These are phyloP conservation scores for Nyctanthes arbortristis DNA, from an alignment of 257 asterid genomes.

Conservation along the genomic window DNA sequence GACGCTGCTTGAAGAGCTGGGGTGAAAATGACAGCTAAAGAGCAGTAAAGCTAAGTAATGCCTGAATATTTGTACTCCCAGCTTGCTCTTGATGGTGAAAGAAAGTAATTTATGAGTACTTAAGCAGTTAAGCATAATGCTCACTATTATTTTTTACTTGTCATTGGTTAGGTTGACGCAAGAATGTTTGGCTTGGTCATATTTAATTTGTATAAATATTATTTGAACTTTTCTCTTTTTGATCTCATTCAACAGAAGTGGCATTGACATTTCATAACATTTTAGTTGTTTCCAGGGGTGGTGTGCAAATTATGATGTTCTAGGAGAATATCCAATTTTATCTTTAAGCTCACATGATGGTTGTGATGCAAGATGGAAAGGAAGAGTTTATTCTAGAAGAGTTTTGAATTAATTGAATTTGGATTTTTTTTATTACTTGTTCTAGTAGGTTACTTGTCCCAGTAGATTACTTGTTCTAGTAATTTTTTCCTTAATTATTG, in stretches of 20 bases:
- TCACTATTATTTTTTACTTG: background rate
- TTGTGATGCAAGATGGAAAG: too few relatives aligned
- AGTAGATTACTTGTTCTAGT: too few relatives aligned
- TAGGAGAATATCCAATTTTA: background rate
- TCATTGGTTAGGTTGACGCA: background rate
- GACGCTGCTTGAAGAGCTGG: slow-evolving; percentile 8
- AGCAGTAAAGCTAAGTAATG: background rate
- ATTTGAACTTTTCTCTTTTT: background rate
- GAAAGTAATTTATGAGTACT: background rate
- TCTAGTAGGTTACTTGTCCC: too few relatives aligned
- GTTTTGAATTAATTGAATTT: too few relatives aligned
- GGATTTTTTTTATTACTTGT: too few relatives aligned
- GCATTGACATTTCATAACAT: background rate
- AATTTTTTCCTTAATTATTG: too few relatives aligned
- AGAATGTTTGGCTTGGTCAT: background rate
- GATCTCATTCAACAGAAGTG: background rate
- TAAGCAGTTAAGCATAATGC: background rate
- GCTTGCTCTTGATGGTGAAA: slow-evolving; percentile 1
- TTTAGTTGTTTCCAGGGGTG: background rate
- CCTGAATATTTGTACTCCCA: background rate
- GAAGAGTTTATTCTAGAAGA: too few relatives aligned
- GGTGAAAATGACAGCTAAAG: background rate
- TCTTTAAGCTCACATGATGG: too few relatives aligned
- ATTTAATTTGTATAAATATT: background rate
- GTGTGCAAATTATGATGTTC: background rate